Percentiles rank a stretch among this genome's conserved stretches.
Conservation (phyloP, 23 red algal species). For the Cyanidioschyzon merolae region DNA sequence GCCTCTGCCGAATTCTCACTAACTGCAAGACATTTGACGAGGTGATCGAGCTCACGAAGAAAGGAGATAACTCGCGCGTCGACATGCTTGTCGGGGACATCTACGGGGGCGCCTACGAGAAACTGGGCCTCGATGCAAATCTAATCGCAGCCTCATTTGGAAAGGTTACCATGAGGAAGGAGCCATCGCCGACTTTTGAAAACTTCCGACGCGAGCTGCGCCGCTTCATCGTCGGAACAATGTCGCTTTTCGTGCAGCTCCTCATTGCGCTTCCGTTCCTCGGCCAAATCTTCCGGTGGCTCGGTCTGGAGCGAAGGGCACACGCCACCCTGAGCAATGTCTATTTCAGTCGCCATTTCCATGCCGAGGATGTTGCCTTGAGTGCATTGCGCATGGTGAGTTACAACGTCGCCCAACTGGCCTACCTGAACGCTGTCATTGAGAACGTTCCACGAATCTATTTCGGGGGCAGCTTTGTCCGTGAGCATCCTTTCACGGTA, state of each 20-base stretch:
- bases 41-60: slow-evolving; percentile 70
- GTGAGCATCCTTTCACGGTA: slow-evolving; percentile 85
- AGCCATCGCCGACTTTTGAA: slow-evolving; percentile 31
- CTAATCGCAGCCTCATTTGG: slow-evolving; percentile 94
- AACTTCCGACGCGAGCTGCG: slow-evolving; percentile 31
- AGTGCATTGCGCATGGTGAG: slow-evolving; percentile 71
- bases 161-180: slow-evolving; percentile 77
- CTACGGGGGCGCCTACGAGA: slow-evolving; percentile 70
- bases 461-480: slow-evolving; percentile 97
- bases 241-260: slow-evolving; percentile 57
- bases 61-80: slow-evolving; percentile 74
- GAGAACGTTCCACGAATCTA: slow-evolving; percentile 69
- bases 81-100: slow-evolving; percentile 99
- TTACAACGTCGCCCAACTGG: slow-evolving; percentile 92
- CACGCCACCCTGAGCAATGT: slow-evolving; percentile 33
- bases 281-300: slow-evolving; percentile 27
- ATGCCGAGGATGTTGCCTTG: slow-evolving; percentile 71
- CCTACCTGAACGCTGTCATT: slow-evolving; percentile 59
- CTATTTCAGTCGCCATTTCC: slow-evolving; percentile 38
- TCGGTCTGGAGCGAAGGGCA: slow-evolving; percentile 29
- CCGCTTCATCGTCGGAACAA: slow-evolving; percentile 46
- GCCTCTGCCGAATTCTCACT: slow-evolving; percentile 70
- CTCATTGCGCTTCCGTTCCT: slow-evolving; percentile 40
- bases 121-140: slow-evolving; percentile 56
- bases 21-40: slow-evolving; percentile 98